phyloP scores from a whole-genome alignment of 2,329 filamentous ascomycete species.

The Hymenoscyphus albidus region DNA sequence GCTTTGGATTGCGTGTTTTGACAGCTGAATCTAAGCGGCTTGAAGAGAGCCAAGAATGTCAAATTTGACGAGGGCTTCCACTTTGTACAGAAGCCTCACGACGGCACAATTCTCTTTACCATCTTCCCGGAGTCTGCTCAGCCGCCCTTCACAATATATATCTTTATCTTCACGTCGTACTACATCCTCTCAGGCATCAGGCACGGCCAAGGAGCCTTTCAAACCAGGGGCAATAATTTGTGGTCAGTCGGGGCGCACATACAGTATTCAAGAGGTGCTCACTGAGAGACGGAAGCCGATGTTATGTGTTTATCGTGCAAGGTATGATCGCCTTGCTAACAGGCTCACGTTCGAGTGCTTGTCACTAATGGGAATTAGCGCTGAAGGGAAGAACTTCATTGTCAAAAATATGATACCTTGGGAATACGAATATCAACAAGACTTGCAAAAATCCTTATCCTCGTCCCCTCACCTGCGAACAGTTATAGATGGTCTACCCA shows the following conservation, averaged over 20 bases:
- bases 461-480: constrained; percentile 6
- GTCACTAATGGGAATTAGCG: background rate
- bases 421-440: constrained; percentile 9
- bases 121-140: background rate
- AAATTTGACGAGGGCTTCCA: background rate
- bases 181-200: background rate
- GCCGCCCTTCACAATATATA: background rate
- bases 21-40: background rate
- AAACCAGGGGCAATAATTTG: background rate
- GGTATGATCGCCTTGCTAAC: background rate
- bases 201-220: background rate
- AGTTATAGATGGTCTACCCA: constrained; percentile 3
- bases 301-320: constrained; percentile 9
- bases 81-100: background rate
- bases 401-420: constrained; percentile 9
- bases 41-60: background rate
- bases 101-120: background rate
- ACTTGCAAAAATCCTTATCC: background rate
- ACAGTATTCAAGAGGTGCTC: constrained; percentile 7
- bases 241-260: background rate
- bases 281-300: background rate
- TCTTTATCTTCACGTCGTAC: background rate
- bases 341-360: background rate
- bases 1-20: background rate
- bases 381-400: background rate